Percentiles rank a stretch among this genome's conserved stretches.
Conservation (phyloP, 2,329 filamentous ascomycete genomes). For the Ophiostoma australiae region DNA sequence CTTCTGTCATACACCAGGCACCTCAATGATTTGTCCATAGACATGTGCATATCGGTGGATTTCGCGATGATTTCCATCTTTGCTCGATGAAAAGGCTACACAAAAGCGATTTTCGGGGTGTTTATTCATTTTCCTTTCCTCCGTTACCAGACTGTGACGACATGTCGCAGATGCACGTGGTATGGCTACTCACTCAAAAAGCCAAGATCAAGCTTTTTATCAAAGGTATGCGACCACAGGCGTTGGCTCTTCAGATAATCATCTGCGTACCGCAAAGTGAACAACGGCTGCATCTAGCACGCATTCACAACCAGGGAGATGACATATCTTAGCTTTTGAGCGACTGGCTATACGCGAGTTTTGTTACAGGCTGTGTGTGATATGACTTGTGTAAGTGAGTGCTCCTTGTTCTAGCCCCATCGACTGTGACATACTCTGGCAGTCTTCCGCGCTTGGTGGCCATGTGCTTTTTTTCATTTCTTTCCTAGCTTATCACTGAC, state of each 20-base stretch:
- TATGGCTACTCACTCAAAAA: too few relatives aligned
- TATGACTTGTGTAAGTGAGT: background rate
- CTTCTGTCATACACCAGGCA: background rate
- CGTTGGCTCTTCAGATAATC: background rate
- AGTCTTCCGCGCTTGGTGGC: background rate
- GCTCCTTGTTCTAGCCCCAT: background rate
- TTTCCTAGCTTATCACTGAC: background rate
- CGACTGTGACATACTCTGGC: background rate
- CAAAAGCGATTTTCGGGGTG: background rate
- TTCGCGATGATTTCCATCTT: background rate
- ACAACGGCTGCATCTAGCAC: too few relatives aligned
- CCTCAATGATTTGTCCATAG: background rate
- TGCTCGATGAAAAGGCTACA: background rate
- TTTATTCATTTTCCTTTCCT: background rate
- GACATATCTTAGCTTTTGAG: too few relatives aligned
- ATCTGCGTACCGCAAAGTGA: background rate
- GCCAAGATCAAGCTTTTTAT: too few relatives aligned
- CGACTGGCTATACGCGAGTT: too few relatives aligned
- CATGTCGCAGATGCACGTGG: background rate
- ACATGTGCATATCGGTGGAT: background rate
- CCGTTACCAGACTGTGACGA: background rate
- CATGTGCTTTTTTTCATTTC: background rate
- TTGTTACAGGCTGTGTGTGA: too few relatives aligned
- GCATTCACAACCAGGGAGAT: too few relatives aligned
- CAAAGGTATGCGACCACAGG: background rate